Evolutionary conservation across 495 filamentous ascomycete genomes (phyloP), one percentile per base, ranked within the genome.

Genomic region (Penicillium egyptiacum): DNA sequence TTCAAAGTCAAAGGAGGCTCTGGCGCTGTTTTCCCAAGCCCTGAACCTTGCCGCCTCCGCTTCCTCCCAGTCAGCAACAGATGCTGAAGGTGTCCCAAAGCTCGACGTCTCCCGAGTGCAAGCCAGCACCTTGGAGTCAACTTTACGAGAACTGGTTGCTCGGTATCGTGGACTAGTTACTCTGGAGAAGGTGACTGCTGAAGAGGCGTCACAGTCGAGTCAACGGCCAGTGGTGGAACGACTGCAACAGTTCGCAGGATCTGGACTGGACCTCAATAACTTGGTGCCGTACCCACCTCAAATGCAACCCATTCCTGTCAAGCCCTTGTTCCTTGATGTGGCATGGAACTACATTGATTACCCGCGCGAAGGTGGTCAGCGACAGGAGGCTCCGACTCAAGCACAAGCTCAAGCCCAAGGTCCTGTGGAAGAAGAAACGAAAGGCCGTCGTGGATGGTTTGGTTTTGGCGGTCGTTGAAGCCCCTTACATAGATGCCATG

Each of bases 341-440:
- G 94, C 94, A 16, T 98, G 91, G 88, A 99, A 98, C 70, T 99
- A 96, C 68, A 91, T 99, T 57, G 86, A 91, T 20, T 99, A 99
- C 70, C 92, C 94, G 2, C 89, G 88, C 4, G 65, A 66, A 30
- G 58, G 56, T 22, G 26, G 23, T 2, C 50, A 44, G 9, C 60
- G 30, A 17, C 62, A 67, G 40, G 57, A 30, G 14, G 50, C 5
- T 25, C 35, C 12, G 6, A 59, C 58, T 8, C 62, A 68, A 42
- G 66, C 55, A 4, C 65, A 70, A 40, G 55, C 64, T 9, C 71
- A 71, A n/a, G 46, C 57, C 28, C 50, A 43, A 23, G 58, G 54
- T 11, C 44, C 56, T 8, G 28, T 30, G 7, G 72, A 83, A 53
- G 78, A 81, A 58, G 76, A 83, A 56, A 80, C 84, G 67, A 83